These are phyloP conservation scores for Wickerhamiella kurtzmanii DNA, from an alignment of 805 yeast genomes.

Conservation along the genomic window DNA sequence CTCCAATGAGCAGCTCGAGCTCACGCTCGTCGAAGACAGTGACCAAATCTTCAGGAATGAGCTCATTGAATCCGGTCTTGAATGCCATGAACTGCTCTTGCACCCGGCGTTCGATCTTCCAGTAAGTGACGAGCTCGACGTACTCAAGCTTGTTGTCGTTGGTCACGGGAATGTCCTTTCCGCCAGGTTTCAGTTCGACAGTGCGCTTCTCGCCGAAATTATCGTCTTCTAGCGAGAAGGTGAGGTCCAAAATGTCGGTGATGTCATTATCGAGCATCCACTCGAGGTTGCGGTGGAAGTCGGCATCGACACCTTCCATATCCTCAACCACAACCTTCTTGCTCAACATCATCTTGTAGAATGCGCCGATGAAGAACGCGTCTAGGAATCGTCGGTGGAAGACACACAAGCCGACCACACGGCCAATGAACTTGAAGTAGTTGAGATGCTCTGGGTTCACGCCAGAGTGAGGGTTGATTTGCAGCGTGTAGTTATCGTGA, in stretches of 20 bases:
- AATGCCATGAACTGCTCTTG: conserved; percentile 94
- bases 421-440: conserved; percentile 94
- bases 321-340: conserved; percentile 92
- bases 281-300: conserved; percentile 82
- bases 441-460: conserved; percentile 96
- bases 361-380: conserved; percentile 96
- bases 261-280: conserved; percentile 96
- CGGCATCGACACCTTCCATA: conserved; percentile 98
- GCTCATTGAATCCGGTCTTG: conserved; percentile 92
- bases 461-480: conserved; percentile 93
- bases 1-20: conserved; percentile 90
- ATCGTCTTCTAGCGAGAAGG: conserved; percentile 79
- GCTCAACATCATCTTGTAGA: conserved; percentile 92
- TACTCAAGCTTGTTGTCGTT: conserved; percentile 81
- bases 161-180: conserved; percentile 78
- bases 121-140: conserved; percentile 86
- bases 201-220: conserved; percentile 86
- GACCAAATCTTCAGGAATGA: conserved; percentile 91
- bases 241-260: conserved; percentile 70
- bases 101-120: conserved; percentile 88
- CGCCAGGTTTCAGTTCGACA: conserved; percentile 80
- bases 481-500: conserved; percentile 94
- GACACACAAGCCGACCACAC: conserved; percentile 95
- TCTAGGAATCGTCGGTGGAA: conserved; percentile 97
- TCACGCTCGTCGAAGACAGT: conserved; percentile 97